Percentiles rank a stretch among this genome's conserved stretches.
Conservation (phyloP, 2,329 filamentous ascomycete genomes). For the Iodosphaeria phyllophila region DNA sequence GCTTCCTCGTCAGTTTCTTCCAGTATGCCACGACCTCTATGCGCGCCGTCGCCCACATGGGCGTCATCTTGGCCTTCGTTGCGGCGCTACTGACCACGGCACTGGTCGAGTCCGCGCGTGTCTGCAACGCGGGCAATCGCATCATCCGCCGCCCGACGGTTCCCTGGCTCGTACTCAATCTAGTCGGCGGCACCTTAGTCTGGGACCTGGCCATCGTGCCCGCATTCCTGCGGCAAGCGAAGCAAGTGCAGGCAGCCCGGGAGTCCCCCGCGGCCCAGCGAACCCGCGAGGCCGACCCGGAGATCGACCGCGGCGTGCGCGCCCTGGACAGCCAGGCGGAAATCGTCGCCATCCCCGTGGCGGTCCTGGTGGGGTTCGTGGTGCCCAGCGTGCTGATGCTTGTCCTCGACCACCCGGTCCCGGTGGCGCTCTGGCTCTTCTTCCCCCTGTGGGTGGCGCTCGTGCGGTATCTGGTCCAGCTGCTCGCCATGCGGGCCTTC, state of each 20-base stretch:
- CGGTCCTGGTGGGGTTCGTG: conserved; percentile 26
- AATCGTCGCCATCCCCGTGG: conserved; percentile 34
- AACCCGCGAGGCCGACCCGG: conserved; percentile 10
- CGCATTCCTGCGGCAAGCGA: conserved; percentile 24
- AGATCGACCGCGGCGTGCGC: conserved; percentile 13
- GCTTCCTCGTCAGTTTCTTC: conserved; percentile 32
- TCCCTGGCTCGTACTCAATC: conserved; percentile 26
- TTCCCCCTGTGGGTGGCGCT: conserved; percentile 30
- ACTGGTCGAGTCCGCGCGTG: conserved; percentile 28
- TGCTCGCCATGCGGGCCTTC: conserved; percentile 8
- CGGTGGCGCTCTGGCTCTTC: conserved; percentile 28
- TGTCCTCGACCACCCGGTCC: conserved; percentile 15
- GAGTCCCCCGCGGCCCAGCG: conserved; percentile 6
- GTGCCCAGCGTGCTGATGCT: conserved; percentile 27
- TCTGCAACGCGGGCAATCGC: conserved; percentile 15
- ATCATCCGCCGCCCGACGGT: conserved; percentile 16
- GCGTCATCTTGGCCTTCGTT: conserved; percentile 22
- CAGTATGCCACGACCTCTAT: conserved; percentile 20
- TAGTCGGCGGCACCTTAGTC: conserved; percentile 28
- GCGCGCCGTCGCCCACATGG: conserved; percentile 21
- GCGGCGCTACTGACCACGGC: conserved; percentile 27
- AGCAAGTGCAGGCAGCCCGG: conserved; percentile 14
- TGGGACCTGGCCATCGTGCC: conserved; percentile 33
- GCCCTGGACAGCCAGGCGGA: conserved; percentile 26
- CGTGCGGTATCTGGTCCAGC: conserved; percentile 17